Conservation (phyloP, 2,329 filamentous ascomycete species). For the Diplocarpon mali region DNA sequence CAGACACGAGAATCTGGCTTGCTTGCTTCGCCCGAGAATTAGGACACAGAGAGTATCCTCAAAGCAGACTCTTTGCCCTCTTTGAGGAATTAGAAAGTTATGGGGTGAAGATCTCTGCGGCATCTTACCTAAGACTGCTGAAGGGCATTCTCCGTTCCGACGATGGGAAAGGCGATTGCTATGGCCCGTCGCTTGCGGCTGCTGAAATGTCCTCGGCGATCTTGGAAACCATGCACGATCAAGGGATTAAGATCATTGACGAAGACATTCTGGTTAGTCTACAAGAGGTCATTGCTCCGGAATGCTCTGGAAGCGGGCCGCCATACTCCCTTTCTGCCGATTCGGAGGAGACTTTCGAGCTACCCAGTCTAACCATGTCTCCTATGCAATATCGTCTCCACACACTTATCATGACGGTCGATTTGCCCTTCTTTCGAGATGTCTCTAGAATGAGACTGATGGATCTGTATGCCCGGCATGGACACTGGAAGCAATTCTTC, state of each 20-base stretch:
- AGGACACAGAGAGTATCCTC: conserved; percentile 31
- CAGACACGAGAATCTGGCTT: conserved; percentile 28
- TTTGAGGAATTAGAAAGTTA: conserved; percentile 28
- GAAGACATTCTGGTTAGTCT: conserved; percentile 23
- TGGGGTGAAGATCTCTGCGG: conserved; percentile 28
- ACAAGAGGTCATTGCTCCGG: conserved; percentile 16
- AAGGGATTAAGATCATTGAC: conserved; percentile 31
- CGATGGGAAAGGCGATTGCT: conserved; percentile 19
- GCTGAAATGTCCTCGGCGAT: conserved; percentile 30
- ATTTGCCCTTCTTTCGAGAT: conserved; percentile 33
- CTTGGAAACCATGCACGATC: conserved; percentile 32
- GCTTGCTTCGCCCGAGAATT: conserved; percentile 29
- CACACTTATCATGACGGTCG: conserved; percentile 35
- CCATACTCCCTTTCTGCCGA: conserved; percentile 24
- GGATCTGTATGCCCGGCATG: conserved; percentile 34
- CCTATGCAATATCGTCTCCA: conserved; percentile 28
- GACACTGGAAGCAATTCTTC: conserved; percentile 49
- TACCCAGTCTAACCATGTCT: conserved; percentile 13
- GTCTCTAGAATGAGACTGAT: conserved; percentile 33
- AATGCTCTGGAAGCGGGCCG: background rate
- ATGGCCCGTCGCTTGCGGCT: conserved; percentile 2
- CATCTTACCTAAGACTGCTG: conserved; percentile 29
- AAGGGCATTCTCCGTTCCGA: conserved; percentile 27
- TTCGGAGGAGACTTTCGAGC: conserved; percentile 15
- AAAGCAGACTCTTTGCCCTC: conserved; percentile 25